Evolutionary conservation across 2,329 filamentous ascomycete species (phyloP).

Genomic region (Diaporthe sp.): DNA sequence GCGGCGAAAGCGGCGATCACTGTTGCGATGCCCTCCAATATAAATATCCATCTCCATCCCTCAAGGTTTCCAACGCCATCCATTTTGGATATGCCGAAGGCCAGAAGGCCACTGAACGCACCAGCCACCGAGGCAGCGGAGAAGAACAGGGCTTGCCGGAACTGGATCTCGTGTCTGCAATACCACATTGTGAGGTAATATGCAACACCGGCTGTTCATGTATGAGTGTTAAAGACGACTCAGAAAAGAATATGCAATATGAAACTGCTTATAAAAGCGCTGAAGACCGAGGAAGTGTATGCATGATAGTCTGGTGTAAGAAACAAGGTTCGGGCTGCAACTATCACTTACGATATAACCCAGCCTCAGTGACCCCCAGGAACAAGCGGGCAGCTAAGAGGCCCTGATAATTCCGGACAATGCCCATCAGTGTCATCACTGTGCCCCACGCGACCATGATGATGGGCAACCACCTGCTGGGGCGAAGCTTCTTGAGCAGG

Average conservation of each 20-base stretch:
- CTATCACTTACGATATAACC: conserved; percentile 60
- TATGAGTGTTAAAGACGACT: background rate
- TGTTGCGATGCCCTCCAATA: conserved; percentile 56
- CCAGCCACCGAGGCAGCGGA: conserved; percentile 83
- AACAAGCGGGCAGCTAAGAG: conserved; percentile 64
- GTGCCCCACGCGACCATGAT: conserved; percentile 76
- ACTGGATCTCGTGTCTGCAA: conserved; percentile 64
- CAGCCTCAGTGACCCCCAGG: conserved; percentile 74
- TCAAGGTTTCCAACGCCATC: conserved; percentile 56
- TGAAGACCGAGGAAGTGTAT: background rate
- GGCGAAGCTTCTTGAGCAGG: conserved; percentile 78
- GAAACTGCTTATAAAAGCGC: background rate
- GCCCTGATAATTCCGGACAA: conserved; percentile 60
- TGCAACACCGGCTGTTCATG: conserved; percentile 37
- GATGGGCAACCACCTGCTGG: conserved; percentile 77
- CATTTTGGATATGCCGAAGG: conserved; percentile 59
- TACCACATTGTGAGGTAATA: conserved; percentile 71
- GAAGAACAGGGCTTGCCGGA: conserved; percentile 79
- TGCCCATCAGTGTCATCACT: conserved; percentile 63
- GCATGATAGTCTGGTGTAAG: conserved; percentile 44
- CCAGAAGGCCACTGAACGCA: conserved; percentile 74
- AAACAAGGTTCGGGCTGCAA: conserved; percentile 52
- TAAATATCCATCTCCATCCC: conserved; percentile 66
- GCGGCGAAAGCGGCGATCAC: conserved; percentile 67
- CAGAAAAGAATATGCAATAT: background rate